These are phyloP conservation scores for Amaranthus hypochondriacus DNA, from an alignment of 148 eudicot genomes.

Conservation along the genomic window DNA sequence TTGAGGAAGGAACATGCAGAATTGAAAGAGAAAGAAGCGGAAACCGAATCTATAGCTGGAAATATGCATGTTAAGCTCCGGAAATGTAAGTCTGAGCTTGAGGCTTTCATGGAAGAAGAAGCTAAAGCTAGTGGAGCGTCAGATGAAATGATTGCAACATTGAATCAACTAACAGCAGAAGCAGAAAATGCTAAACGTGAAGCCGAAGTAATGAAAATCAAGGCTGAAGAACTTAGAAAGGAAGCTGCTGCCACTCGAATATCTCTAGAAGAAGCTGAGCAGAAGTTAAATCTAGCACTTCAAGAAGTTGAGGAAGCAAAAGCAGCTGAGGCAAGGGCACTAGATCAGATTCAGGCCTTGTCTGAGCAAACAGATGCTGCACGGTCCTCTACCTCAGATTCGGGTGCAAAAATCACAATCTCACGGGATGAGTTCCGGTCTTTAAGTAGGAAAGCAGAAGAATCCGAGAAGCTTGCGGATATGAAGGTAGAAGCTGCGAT, in stretches of 20 bases:
- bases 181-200: conserved; percentile 46
- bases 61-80: conserved; percentile 68
- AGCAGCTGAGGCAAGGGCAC: conserved; percentile 51
- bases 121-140: conserved; percentile 49
- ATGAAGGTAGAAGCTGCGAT: conserved; percentile 81
- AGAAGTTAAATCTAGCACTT: conserved; percentile 45
- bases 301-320: conserved; percentile 77
- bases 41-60: conserved; percentile 68
- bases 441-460: conserved; percentile 68
- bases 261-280: conserved; percentile 57
- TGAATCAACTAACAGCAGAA: conserved; percentile 53
- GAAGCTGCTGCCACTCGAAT: conserved; percentile 49
- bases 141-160: conserved; percentile 53
- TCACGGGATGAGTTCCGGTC: conserved; percentile 69
- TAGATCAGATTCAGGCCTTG: conserved; percentile 43
- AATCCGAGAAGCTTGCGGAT: conserved; percentile 55
- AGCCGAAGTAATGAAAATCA: conserved; percentile 47
- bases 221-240: conserved; percentile 57
- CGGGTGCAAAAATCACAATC: conserved; percentile 55
- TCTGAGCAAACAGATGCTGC: conserved; percentile 58
- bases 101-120: conserved; percentile 54
- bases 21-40: conserved; percentile 67
- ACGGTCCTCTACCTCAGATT: conserved; percentile 67
- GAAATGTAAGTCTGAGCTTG: conserved; percentile 68
- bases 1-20: conserved; percentile 62